These are phyloP conservation scores for Ceratocystis colombiana DNA, from an alignment of 2,329 filamentous ascomycete species.

Conservation along the genomic window DNA sequence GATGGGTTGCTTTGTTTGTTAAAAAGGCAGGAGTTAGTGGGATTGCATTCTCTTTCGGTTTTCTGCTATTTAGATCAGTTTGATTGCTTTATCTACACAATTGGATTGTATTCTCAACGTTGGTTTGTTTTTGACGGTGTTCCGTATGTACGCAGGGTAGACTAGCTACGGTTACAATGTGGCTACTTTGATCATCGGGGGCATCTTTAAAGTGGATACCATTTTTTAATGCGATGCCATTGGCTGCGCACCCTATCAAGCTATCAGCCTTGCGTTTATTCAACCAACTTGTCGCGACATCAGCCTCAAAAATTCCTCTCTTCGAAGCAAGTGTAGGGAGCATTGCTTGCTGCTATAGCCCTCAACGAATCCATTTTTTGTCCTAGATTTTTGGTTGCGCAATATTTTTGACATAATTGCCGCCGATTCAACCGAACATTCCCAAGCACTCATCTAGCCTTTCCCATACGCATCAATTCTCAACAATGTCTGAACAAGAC, in stretches of 20 bases:
- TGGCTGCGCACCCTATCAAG: neutral
- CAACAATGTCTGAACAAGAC: constrained; percentile 50
- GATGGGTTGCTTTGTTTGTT: constrained; percentile 24
- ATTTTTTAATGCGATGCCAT: constrained; percentile 1
- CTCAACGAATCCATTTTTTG: neutral
- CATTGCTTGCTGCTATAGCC: neutral
- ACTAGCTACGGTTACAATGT: neutral
- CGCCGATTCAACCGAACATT: neutral
- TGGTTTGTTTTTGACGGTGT: neutral
- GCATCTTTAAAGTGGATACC: constrained; percentile 21
- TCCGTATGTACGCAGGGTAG: neutral
- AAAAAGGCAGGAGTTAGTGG: constrained; percentile 24
- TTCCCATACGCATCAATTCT: neutral
- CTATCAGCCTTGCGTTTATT: constrained; percentile 14
- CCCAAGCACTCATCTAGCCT: neutral
- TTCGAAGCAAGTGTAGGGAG: neutral
- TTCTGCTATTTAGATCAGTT: constrained; percentile 20
- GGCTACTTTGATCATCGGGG: neutral
- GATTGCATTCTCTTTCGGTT: constrained; percentile 17
- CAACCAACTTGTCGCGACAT: neutral
- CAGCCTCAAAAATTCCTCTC: constrained; percentile 14
- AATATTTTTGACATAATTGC: neutral
- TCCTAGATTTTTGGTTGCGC: neutral
- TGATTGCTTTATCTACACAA: neutral
- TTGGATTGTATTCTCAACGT: neutral